Evolutionary conservation across 768 basidiomycete species (phyloP).

Genomic region (Hydnum rufescens): DNA sequence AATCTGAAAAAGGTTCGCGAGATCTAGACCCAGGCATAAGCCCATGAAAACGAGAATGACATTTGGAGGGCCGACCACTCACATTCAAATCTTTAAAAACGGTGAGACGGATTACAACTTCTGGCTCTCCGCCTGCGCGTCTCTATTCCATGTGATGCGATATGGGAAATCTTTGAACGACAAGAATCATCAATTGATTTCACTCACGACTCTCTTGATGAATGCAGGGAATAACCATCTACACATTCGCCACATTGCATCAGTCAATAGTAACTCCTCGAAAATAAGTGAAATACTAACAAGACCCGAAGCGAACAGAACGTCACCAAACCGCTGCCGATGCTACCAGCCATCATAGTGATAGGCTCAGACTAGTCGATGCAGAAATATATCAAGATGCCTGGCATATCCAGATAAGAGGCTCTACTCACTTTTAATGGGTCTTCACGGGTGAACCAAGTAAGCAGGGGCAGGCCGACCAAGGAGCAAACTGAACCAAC

Average conservation of each 20-base stretch:
- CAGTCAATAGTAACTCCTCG: neutral
- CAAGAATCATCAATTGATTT: neutral
- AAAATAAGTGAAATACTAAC: too few relatives aligned
- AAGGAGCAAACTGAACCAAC: slow-evolving; percentile 42
- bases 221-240: slow-evolving; percentile 8
- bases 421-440: slow-evolving; percentile 34
- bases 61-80: slow-evolving; percentile 15
- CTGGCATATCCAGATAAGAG: too few relatives aligned
- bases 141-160: too few relatives aligned
- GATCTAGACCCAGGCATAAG: neutral
- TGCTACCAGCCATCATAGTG: too few relatives aligned
- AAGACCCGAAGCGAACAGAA: too few relatives aligned
- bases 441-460: slow-evolving; percentile 36
- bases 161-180: neutral
- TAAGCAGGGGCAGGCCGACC: slow-evolving; percentile 51
- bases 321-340: too few relatives aligned
- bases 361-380: too few relatives aligned
- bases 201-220: neutral
- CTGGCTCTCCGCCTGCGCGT: slow-evolving; percentile 47
- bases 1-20: slow-evolving; percentile 32
- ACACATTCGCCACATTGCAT: neutral
- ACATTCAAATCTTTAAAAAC: slow-evolving; percentile 70
- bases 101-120: slow-evolving; percentile 49
- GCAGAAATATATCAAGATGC: too few relatives aligned
- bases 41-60: too few relatives aligned